phyloP scores from a whole-genome alignment of 2,329 filamentous ascomycete genomes.

The Fusarium torreyae region DNA sequence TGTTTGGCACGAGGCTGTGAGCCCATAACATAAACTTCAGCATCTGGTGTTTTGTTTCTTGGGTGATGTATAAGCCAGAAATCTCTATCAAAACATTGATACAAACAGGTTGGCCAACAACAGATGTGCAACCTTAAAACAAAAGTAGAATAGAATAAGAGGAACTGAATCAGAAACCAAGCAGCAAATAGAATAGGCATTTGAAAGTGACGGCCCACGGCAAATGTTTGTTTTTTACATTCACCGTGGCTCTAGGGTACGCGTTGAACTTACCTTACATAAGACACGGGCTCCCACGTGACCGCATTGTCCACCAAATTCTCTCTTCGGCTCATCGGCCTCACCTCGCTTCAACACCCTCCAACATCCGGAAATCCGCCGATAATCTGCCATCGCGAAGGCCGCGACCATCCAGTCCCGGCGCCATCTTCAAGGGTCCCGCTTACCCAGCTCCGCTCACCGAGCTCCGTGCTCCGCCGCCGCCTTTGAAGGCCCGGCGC shows the following conservation, averaged over 20 bases:
- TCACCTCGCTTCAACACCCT: conserved; percentile 58
- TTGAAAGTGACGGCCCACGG: too few relatives aligned
- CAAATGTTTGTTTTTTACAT: not conserved
- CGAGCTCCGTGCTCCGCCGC: conserved; percentile 45
- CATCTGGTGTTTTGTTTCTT: too few relatives aligned
- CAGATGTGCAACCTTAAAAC: too few relatives aligned
- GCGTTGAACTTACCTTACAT: not conserved
- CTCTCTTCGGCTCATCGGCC: conserved; percentile 52
- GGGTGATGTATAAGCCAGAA: too few relatives aligned
- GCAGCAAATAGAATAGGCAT: too few relatives aligned
- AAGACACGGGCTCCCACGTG: conserved; percentile 16
- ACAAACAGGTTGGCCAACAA: too few relatives aligned
- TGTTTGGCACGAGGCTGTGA: not conserved
- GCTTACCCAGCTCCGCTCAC: conserved; percentile 40
- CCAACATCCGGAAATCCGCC: conserved; percentile 59
- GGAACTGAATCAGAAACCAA: too few relatives aligned
- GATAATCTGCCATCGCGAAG: conserved; percentile 60
- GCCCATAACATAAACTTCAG: too few relatives aligned
- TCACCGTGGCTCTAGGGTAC: conserved; percentile 13
- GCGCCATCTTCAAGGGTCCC: conserved; percentile 42
- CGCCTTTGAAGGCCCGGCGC: conserved; percentile 39
- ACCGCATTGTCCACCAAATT: conserved; percentile 26
- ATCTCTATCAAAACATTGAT: too few relatives aligned
- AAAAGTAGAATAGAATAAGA: too few relatives aligned
- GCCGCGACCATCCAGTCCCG: conserved; percentile 34